These are phyloP conservation scores for Clarireedia sp. DNA, from an alignment of 2,329 filamentous ascomycete genomes.

Conservation along the genomic window DNA sequence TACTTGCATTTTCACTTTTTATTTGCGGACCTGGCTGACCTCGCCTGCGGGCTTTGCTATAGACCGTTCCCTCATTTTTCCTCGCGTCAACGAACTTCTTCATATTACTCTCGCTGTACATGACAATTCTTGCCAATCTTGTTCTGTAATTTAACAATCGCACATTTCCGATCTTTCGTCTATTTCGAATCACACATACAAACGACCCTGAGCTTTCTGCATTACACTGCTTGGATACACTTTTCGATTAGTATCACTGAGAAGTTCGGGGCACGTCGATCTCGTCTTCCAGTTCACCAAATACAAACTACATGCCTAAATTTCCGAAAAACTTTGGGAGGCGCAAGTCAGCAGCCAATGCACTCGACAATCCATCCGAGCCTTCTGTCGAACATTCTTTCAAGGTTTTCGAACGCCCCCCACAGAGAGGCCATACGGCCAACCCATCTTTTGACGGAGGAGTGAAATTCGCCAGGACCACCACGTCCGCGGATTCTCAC, in stretches of 20 bases:
- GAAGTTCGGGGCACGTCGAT: conserved; percentile 6
- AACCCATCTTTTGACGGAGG: conserved; percentile 29
- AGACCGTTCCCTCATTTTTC: conserved; percentile 23
- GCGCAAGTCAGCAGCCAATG: conserved; percentile 29
- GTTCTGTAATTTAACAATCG: not conserved
- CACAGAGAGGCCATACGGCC: conserved; percentile 7
- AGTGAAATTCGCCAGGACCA: conserved; percentile 21
- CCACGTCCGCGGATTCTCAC: conserved; percentile 18
- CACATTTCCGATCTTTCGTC: not conserved
- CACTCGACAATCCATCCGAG: conserved; percentile 20
- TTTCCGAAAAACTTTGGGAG: conserved; percentile 29
- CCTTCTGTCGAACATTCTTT: conserved; percentile 24
- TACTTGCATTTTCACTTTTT: conserved; percentile 17
- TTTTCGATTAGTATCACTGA: conserved; percentile 1
- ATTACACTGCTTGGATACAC: not conserved
- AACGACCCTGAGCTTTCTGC: not conserved
- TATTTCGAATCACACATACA: not conserved
- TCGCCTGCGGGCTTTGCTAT: conserved; percentile 14
- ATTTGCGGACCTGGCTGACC: conserved; percentile 20
- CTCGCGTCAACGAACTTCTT: not conserved
- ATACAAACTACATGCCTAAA: conserved; percentile 30
- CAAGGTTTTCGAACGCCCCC: conserved; percentile 29
- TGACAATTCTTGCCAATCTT: not conserved
- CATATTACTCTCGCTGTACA: conserved; percentile 2
- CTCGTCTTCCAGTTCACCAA: conserved; percentile 9